Conservation (phyloP, 2,329 filamentous ascomycete species). For the Aspergillus novofumigatus region DNA sequence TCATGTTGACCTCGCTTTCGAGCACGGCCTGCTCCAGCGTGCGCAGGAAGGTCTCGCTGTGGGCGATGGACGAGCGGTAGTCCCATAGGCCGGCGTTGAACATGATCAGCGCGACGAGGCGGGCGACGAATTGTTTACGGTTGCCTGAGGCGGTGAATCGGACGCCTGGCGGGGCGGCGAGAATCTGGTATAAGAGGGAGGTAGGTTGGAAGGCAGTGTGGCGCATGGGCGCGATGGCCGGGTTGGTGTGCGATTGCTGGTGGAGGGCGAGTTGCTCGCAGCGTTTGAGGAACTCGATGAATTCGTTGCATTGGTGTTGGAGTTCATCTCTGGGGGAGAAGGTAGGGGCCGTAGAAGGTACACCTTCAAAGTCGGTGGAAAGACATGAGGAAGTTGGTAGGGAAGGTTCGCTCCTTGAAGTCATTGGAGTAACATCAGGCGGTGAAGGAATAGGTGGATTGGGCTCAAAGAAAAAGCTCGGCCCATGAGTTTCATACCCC, state of each 20-base stretch:
- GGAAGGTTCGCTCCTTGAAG: too few species aligned
- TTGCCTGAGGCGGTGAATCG: conserved; percentile 33
- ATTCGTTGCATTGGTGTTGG: conserved; percentile 33
- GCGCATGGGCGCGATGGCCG: conserved; percentile 16
- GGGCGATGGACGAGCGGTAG: conserved; percentile 29
- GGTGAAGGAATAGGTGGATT: conserved; percentile 7
- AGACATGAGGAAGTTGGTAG: neutral
- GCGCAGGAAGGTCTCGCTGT: conserved; percentile 30
- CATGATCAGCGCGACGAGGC: conserved; percentile 33
- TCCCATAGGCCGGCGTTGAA: conserved; percentile 40
- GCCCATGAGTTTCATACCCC: conserved; percentile 33
- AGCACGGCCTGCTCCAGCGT: conserved; percentile 29
- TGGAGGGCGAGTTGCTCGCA: conserved; percentile 34
- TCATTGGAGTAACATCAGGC: conserved; percentile 7
- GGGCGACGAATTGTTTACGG: conserved; percentile 38
- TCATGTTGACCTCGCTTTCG: conserved; percentile 34
- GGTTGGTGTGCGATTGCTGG: conserved; percentile 19
- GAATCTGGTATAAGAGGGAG: conserved; percentile 30
- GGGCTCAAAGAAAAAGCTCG: conserved; percentile 34
- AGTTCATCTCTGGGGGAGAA: conserved; percentile 29
- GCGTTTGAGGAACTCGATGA: conserved; percentile 36
- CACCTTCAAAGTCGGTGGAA: neutral
- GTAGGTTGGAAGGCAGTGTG: conserved; percentile 25
- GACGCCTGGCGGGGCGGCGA: conserved; percentile 28
- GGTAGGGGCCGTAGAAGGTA: neutral